A percentile compares a stretch with the other conserved stretches of the same genome.
phyloP scores from a whole-genome alignment of 2,329 filamentous ascomycete species.

The Claviceps fusiformis region DNA sequence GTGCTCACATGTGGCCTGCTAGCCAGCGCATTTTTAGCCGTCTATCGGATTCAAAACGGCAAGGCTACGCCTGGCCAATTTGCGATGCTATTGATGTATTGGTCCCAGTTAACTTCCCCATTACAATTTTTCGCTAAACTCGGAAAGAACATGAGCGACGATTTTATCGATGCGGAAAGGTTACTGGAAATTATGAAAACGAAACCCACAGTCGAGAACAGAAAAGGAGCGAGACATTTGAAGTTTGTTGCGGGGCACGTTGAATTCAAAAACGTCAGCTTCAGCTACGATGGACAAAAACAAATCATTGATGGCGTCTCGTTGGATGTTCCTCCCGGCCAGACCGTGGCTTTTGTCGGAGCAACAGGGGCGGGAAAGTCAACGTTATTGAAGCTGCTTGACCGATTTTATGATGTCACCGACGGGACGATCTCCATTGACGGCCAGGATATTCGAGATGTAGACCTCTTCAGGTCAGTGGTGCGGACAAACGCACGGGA shows the following conservation, averaged over 20 bases:
- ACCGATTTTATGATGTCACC: constrained; percentile 46
- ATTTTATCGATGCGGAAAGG: constrained; percentile 44
- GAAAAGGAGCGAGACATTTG: constrained; percentile 34
- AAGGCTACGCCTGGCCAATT: constrained; percentile 52
- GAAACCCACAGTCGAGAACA: constrained; percentile 40
- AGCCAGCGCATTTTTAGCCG: constrained; percentile 45
- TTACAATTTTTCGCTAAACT: constrained; percentile 54
- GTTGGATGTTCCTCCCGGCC: constrained; percentile 36
- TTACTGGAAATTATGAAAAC: constrained; percentile 45
- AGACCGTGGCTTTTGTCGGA: constrained; percentile 47
- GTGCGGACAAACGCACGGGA: constrained; percentile 13
- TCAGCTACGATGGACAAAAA: constrained; percentile 47
- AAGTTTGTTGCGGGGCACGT: constrained; percentile 39
- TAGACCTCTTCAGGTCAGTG: constrained; percentile 27
- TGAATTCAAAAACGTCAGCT: constrained; percentile 40
- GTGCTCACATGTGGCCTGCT: constrained; percentile 58
- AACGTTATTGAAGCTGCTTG: constrained; percentile 45
- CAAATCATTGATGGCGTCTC: constrained; percentile 40
- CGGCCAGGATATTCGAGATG: constrained; percentile 43
- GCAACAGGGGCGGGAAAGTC: constrained; percentile 51
- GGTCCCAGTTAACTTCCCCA: constrained; percentile 58
- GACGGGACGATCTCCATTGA: constrained; percentile 42
- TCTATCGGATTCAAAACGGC: constrained; percentile 52
- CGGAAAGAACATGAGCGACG: constrained; percentile 40
- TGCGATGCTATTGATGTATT: constrained; percentile 58